phyloP scores from a whole-genome alignment of 257 asterid species.

The Echium plantagineum region DNA sequence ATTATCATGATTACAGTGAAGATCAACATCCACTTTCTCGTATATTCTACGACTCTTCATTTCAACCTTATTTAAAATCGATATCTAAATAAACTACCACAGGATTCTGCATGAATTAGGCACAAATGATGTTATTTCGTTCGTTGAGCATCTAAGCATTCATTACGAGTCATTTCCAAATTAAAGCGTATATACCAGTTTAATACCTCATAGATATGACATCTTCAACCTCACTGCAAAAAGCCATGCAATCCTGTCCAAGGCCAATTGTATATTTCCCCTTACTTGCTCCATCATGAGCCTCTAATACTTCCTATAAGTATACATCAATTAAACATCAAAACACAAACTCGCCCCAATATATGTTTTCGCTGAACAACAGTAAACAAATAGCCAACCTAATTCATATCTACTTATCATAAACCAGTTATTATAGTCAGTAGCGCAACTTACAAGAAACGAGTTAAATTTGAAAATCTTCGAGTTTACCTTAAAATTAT shows the following conservation, averaged over 20 bases:
- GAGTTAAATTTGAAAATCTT: no score
- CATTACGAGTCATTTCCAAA: background rate
- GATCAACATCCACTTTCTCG: background rate
- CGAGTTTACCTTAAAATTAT: no score
- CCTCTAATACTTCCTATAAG: slow-evolving; percentile 79
- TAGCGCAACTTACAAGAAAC: no score
- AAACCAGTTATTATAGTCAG: no score
- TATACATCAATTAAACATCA: slow-evolving; percentile 6
- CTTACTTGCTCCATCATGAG: slow-evolving; percentile 97
- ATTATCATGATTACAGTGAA: background rate
- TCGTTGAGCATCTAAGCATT: background rate
- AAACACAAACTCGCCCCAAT: background rate
- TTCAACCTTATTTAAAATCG: background rate
- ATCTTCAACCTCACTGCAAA: slow-evolving; percentile 94
- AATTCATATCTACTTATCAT: background rate
- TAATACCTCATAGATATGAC: slow-evolving; percentile 94
- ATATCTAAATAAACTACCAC: background rate
- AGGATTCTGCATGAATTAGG: background rate
- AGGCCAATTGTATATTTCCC: slow-evolving; percentile 99
- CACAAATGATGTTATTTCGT: background rate
- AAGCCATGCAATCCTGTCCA: slow-evolving; percentile 99
- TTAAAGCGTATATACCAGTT: slow-evolving; percentile 2
- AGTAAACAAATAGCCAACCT: background rate
- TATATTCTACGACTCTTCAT: background rate
- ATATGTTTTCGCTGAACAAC: no score